Base-by-base conservation (phyloP, 2,329 filamentous ascomycete genomes). In the Colletotrichum gigasporum region DNA sequence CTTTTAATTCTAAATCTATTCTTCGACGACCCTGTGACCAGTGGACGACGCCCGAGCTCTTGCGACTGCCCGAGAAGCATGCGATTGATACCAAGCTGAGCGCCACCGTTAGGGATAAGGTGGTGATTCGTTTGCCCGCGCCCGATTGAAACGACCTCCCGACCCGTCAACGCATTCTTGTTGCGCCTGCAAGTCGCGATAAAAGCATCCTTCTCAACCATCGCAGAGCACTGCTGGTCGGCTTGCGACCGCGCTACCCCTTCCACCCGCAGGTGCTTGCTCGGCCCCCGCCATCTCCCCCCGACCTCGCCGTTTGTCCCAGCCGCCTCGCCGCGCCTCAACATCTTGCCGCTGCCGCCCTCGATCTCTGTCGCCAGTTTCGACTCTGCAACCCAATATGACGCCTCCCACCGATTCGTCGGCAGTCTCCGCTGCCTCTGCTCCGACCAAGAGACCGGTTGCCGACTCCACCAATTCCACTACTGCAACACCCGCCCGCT, bases 381-480 rank as follows among this genome's bases (percentile, higher is more conserved):
- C 20, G 56, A 8, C 18, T 58, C 50, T 32, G 53, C 53, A 54
- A 65, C 48, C 24, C 56, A 45, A 66, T 51, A 80, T 81, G 79
- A 74, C 76, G 32, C 70, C 76, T 53, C 73, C 74, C 20, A 63
- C 75, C 45, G 75, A 77, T 39, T 55, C 68, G 8, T 57, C 63
- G 41, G 67, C 69, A 30, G 62, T 66, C 52, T 55, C 72, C 16
- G 68, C 69, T 30, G 67, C 67, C 35, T 67, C 70, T 18, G 53
- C 71, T 67, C 67, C 74, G 32, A 63, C 71, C 51, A 75, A 76
- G 70, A 71, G 74, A 70, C 50, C 74, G 56, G 70, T 71, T 61
- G 50, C 72, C 69, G 70, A 82, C 69, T 69, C 74, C 57, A 69
- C 71, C 65, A 70, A 76, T 74, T 71, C 78, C 39, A 69, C 76